Evolutionary conservation across 148 eudicot genomes (phyloP), one percentile per base, ranked within the genome.

Genomic region (Silene latifolia): DNA sequence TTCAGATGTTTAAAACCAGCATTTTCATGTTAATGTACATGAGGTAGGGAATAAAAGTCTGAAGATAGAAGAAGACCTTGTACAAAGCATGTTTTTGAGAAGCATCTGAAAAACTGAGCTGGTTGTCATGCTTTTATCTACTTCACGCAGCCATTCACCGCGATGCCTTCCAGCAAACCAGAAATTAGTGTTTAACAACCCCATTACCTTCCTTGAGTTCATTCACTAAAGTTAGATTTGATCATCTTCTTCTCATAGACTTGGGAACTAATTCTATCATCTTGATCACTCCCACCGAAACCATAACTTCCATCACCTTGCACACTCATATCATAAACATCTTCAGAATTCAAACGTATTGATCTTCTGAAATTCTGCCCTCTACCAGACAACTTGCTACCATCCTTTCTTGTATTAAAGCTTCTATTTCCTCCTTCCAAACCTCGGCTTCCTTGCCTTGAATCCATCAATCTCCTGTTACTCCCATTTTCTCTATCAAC

Each of bases 271-370:
- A 69, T 21, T 69, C 57, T 46, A 59, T 8, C 23, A 57, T 74
- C 77, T 53, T 61, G 25, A 32, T 74, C 13, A 17, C 46, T 69
- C 11, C 59, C 75, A 71, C 76, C 72, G 27, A 91, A 74, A 77
- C 86, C 87, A 77, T 89, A 89, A 69, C 77, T 86, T 32, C 93
- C 97, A 87, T 92, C 95, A 71, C 81, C 72, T 69, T 79, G 93
- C 84, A 86, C 76, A 71, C 82, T 87, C 95, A 90, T 82, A 74
- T 92, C 87, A 79, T 75, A 85, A 57, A 83, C 80, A 71, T 78
- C 85, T 76, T 82, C 76, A 0, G 81, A 65, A 42, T 76, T 51
- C 17, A 48, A 65, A 71, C 32, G 65, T 44, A 79, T 72, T 14
- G 58, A 15, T 71, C 69, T 80, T 75, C 67, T 60, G n/a, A 24